Base-by-base conservation (phyloP, 1,284 basidiomycete genomes). In the Wallemia mellicola region DNA sequence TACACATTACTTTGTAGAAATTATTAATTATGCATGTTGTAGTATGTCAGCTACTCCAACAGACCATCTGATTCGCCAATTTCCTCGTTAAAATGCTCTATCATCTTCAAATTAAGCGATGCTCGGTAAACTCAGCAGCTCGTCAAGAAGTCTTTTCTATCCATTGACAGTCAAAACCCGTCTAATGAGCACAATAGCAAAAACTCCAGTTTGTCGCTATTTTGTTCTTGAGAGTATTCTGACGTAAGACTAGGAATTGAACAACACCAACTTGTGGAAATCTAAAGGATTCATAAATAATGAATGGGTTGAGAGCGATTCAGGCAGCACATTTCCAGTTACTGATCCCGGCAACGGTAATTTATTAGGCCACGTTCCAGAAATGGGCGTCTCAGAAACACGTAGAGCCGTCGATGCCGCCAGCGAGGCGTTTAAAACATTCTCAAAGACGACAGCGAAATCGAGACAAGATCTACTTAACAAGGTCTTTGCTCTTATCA, bases 371-470 rank as follows among this genome's bases (percentile, higher is more conserved):
- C 80, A 77, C 0, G 74, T 86, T 27, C 85, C 88, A 2, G 88
- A 94, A 67, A 84, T 92, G 81, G 82, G 81, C 14, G 69, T 86
- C 55, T 74, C 74, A 28, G 87, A 92, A 70, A 83, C 85, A 2
- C 78, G 79, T 64, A 73, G 77, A 62, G 88, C 88, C 9, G 85
- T 92, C 61, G 73, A 78, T 27, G 79, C 82, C 26, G 88, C 88
- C 2, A 70, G 73, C 19, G 76, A 74, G 58, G 83, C 86, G 0
- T 87, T 89, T 70, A 77, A 78, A 65, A 75, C 78, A 0, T 94
- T 84, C 84, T 78, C 80, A 64, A 79, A 75, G 66, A 87, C 85
- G 19, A 82, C 83, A 1, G 79, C 81, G 27, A 85, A 84, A 82
- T 67, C 81, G 61, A 79, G 86, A 60, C 83, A 86, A 66, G 83